A percentile compares a stretch with the other conserved stretches of the same genome.
These are phyloP conservation scores for Annulohypoxylon bovei DNA, from an alignment of 495 filamentous ascomycete species.

Conservation along the genomic window DNA sequence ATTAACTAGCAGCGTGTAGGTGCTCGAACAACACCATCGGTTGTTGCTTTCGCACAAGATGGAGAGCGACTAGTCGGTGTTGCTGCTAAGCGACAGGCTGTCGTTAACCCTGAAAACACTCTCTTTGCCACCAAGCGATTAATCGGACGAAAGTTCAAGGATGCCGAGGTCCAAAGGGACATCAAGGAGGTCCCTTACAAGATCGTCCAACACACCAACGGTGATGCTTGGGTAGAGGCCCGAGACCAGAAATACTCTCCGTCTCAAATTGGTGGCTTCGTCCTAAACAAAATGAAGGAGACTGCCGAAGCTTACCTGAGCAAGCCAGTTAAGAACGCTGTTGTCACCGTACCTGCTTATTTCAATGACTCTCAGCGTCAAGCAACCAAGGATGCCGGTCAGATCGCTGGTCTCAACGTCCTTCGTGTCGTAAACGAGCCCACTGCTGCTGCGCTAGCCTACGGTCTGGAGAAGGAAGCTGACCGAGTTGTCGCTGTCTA, in stretches of 20 bases:
- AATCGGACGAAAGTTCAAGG: conserved; percentile 98
- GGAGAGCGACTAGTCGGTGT: conserved; percentile 98
- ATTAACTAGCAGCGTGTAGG: conserved; percentile 63
- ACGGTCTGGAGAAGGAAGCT: conserved; percentile 92
- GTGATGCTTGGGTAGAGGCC: conserved; percentile 97
- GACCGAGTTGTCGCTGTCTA: conserved; percentile 95
- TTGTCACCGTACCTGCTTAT: conserved; percentile 96
- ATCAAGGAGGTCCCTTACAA: conserved; percentile 99
- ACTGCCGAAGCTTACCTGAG: conserved; percentile 91
- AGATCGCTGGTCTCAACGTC: conserved; percentile 94
- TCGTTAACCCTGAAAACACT: conserved; percentile 99
- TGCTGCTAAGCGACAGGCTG: conserved; percentile 97
- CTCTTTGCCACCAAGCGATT: conserved; percentile 99
- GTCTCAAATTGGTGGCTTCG: conserved; percentile 96
- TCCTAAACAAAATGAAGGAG: conserved; percentile 99
- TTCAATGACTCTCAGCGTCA: conserved; percentile 99
- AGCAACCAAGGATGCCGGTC: conserved; percentile 97
- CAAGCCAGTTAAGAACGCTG: conserved; percentile 91
- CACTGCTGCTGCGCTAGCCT: conserved; percentile 92
- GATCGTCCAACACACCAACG: conserved; percentile 98
- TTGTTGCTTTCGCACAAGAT: conserved; percentile 96
- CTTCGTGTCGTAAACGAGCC: conserved; percentile 98
- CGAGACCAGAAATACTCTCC: conserved; percentile 98
- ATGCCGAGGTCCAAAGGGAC: conserved; percentile 94
- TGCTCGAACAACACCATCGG: conserved; percentile 95